phyloP scores from a whole-genome alignment of 805 yeast species.

The Candida pseudofarinosa region DNA sequence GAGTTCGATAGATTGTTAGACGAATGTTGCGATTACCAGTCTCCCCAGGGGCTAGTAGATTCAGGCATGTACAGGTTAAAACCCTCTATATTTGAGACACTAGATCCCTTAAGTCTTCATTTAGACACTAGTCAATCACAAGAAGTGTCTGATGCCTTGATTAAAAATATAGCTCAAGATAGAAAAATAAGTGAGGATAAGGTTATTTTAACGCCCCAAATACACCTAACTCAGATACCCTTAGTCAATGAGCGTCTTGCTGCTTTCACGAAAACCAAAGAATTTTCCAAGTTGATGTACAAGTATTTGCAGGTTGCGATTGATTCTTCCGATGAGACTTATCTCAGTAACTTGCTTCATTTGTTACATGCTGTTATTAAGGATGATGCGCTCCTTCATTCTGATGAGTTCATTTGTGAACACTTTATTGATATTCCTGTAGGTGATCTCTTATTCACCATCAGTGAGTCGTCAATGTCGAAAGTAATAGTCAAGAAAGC shows the following conservation, averaged over 20 bases:
- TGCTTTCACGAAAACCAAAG: slow-evolving; percentile 45
- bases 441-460: slow-evolving; percentile 49
- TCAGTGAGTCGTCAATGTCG: slow-evolving; percentile 49
- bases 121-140: slow-evolving; percentile 48
- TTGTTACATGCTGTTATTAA: slow-evolving; percentile 60
- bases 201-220: slow-evolving; percentile 47
- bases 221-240: slow-evolving; percentile 25
- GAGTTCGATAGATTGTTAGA: slow-evolving; percentile 49
- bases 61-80: slow-evolving; percentile 67
- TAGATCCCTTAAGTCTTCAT: slow-evolving; percentile 60
- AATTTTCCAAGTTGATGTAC: slow-evolving; percentile 54
- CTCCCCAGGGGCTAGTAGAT: slow-evolving; percentile 58
- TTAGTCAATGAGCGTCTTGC: slow-evolving; percentile 41
- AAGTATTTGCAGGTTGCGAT: slow-evolving; percentile 55
- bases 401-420: slow-evolving; percentile 37
- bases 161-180: slow-evolving; percentile 38
- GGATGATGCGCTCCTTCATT: slow-evolving; percentile 46
- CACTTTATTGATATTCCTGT: slow-evolving; percentile 52
- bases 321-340: slow-evolving; percentile 48
- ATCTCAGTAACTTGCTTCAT: slow-evolving; percentile 59
- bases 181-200: slow-evolving; percentile 35
- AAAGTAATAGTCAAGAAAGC: slow-evolving; percentile 51
- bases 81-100: slow-evolving; percentile 43
- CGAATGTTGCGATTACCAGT: slow-evolving; percentile 60
- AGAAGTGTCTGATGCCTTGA: slow-evolving; percentile 46